Conservation (phyloP, 1,284 basidiomycete genomes). For the Xerocomus minutiporus region DNA sequence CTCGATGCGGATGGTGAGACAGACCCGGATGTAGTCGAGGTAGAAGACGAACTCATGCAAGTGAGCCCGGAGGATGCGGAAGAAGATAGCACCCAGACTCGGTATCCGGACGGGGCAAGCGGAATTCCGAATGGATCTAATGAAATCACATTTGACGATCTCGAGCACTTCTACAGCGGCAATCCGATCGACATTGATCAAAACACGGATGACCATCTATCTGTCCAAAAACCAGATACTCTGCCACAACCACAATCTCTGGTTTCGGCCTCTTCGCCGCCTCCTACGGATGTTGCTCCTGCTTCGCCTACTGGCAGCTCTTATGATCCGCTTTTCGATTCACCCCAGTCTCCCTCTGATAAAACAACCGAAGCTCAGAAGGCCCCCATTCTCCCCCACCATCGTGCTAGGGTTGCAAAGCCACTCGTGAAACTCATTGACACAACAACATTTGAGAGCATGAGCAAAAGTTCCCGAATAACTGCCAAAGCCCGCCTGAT, state of each 20-base stretch:
- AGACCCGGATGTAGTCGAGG: slow-evolving; percentile 29
- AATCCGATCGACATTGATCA: slow-evolving; percentile 32
- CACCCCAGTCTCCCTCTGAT: slow-evolving; percentile 13
- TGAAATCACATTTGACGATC: slow-evolving; percentile 23
- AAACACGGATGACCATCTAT: slow-evolving; percentile 14
- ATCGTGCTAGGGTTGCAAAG: slow-evolving; percentile 45
- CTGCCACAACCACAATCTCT: slow-evolving; percentile 4
- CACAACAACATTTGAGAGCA: slow-evolving; percentile 26
- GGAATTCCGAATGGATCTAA: slow-evolving; percentile 3
- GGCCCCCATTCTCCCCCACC: slow-evolving; percentile 33
- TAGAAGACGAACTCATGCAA: slow-evolving; percentile 34
- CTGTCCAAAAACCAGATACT: background rate
- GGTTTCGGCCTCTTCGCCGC: background rate
- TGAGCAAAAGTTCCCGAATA: slow-evolving; percentile 36
- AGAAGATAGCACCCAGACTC: slow-evolving; percentile 5
- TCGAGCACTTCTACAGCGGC: slow-evolving; percentile 30
- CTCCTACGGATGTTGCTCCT: background rate
- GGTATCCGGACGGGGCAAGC: background rate
- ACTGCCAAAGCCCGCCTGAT: slow-evolving; percentile 44
- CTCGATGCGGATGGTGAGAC: slow-evolving; percentile 34
- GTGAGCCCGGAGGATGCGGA: slow-evolving; percentile 22
- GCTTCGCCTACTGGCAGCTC: slow-evolving; percentile 14
- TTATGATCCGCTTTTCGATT: slow-evolving; percentile 32
- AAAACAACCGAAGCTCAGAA: slow-evolving; percentile 6
- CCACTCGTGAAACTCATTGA: slow-evolving; percentile 52